Conservation (phyloP, 2,329 filamentous ascomycete genomes). For the Ophiosphaerella korrae region DNA sequence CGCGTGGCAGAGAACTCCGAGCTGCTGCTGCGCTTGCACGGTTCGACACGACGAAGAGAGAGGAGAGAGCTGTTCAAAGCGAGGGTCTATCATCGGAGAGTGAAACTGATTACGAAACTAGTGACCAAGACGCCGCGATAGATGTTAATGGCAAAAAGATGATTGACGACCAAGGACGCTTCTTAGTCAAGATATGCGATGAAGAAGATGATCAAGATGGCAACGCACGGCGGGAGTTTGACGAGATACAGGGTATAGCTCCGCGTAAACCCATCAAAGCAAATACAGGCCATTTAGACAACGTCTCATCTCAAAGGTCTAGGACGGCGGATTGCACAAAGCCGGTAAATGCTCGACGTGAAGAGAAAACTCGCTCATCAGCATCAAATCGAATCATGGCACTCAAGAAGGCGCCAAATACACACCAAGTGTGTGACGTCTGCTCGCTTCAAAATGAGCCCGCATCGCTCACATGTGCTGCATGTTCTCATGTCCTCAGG, state of each 20-base stretch:
- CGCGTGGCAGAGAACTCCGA: slow-evolving; percentile 73
- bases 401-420: slow-evolving; percentile 10
- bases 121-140: slow-evolving; percentile 58
- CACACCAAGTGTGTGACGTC: slow-evolving; percentile 56
- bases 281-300: background rate
- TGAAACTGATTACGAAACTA: slow-evolving; percentile 43
- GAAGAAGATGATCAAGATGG: slow-evolving; percentile 61
- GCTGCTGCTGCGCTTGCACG: slow-evolving; percentile 78
- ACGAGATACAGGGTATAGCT: slow-evolving; percentile 64
- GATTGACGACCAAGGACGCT: slow-evolving; percentile 66
- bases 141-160: slow-evolving; percentile 70
- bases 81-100: slow-evolving; percentile 40
- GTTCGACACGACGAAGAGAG: slow-evolving; percentile 61
- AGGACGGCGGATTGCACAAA: background rate
- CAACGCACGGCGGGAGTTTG: slow-evolving; percentile 61
- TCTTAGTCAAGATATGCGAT: slow-evolving; percentile 76
- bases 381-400: background rate
- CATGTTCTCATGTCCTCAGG: slow-evolving; percentile 73
- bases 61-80: slow-evolving; percentile 48
- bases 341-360: background rate
- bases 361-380: background rate
- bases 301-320: background rate
- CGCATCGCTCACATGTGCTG: slow-evolving; percentile 63
- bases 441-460: slow-evolving; percentile 71
- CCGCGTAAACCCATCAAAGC: slow-evolving; percentile 13